Evolutionary conservation across 2,329 filamentous ascomycete species (phyloP).

Genomic region (Phialophora expanda): DNA sequence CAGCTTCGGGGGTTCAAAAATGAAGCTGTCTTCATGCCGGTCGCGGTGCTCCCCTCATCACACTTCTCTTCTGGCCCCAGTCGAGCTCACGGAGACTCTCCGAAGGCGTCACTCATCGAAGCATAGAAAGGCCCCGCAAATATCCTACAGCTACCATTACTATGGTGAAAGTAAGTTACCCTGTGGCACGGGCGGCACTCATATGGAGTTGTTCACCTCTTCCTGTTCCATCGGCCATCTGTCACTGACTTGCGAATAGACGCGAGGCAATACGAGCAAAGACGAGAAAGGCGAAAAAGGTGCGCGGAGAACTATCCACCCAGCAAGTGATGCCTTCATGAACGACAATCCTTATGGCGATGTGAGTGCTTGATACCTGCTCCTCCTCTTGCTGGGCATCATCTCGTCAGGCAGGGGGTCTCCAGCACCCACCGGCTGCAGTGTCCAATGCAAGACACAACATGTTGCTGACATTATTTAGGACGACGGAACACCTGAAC

Average conservation of each 20-base stretch:
- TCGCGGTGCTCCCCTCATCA: neutral
- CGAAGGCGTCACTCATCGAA: neutral
- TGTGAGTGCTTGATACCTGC: too few species aligned
- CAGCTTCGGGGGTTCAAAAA: slow-evolving; percentile 1
- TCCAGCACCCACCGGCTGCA: too few species aligned
- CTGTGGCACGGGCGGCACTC: neutral
- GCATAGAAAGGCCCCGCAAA: neutral
- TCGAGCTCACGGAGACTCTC: neutral
- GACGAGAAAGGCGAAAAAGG: neutral
- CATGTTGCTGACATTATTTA: too few species aligned
- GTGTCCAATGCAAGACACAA: too few species aligned
- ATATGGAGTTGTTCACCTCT: neutral
- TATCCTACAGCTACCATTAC: neutral
- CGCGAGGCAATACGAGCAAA: neutral
- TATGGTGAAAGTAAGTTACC: neutral
- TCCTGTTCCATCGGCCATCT: too few species aligned
- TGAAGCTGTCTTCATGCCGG: neutral
- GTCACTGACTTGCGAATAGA: neutral
- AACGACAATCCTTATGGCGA: too few species aligned
- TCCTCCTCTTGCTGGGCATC: too few species aligned
- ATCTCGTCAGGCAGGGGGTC: too few species aligned
- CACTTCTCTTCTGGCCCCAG: neutral
- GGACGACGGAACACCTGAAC: too few species aligned
- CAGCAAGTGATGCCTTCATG: neutral
- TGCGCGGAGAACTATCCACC: neutral